These are phyloP conservation scores for Dipteronia sinensis DNA, from an alignment of 345 rosid species.

Conservation along the genomic window DNA sequence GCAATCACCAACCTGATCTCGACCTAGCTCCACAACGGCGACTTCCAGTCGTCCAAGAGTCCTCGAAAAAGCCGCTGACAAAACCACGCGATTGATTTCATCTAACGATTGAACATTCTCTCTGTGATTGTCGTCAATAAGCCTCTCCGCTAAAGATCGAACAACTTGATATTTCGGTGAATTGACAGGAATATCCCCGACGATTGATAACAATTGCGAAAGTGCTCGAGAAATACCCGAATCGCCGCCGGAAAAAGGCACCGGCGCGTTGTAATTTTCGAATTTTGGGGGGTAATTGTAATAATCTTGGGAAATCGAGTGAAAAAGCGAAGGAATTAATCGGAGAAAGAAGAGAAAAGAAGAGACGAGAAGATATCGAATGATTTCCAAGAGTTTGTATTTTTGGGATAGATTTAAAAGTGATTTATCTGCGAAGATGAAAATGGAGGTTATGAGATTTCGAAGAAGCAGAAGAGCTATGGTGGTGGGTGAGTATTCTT, in stretches of 20 bases:
- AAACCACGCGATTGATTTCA: conserved; percentile 58
- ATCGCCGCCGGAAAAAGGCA: conserved; percentile 22
- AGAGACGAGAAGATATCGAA: conserved; percentile 48
- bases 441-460: conserved; percentile 47
- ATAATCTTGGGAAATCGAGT: conserved; percentile 11
- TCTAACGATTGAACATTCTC: conserved; percentile 46
- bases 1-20: conserved; percentile 25
- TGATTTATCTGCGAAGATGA: conserved; percentile 66
- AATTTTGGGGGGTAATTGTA: conserved; percentile 7
- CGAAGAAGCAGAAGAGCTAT: conserved; percentile 63
- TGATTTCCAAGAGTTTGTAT: conserved; percentile 48
- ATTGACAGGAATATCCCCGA: conserved; percentile 70
- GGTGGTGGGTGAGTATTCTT: conserved; percentile 42
- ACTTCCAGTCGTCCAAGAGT: conserved; percentile 61
- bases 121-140: conserved; percentile 67
- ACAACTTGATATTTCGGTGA: conserved; percentile 83
- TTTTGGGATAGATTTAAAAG: conserved; percentile 46
- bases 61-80: conserved; percentile 66
- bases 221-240: conserved; percentile 75
- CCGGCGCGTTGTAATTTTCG: conserved; percentile 10
- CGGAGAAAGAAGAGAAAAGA: conserved; percentile 68
- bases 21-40: conserved; percentile 41
- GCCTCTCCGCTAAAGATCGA: conserved; percentile 69
- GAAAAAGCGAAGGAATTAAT: conserved; percentile 41
- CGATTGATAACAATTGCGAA: conserved; percentile 56